Conservation (phyloP, 306 rosid genomes). For the Luffa acutangula region DNA sequence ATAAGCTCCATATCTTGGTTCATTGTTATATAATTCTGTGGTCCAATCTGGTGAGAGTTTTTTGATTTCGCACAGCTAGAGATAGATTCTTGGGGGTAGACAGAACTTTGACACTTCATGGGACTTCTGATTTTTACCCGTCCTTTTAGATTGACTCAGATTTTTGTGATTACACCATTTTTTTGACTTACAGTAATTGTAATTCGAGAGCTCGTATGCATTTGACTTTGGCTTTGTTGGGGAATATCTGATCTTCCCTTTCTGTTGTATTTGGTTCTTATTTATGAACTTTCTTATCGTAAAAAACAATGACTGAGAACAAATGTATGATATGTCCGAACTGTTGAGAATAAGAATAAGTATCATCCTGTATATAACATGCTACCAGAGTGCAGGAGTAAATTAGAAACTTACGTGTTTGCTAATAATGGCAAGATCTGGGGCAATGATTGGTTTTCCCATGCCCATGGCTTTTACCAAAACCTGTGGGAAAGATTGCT, state of each 20-base stretch:
- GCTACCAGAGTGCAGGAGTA: not conserved
- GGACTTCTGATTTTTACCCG: not conserved
- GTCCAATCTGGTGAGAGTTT: not conserved
- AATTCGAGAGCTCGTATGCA: not conserved
- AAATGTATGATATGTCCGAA: not conserved
- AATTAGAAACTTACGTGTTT: slow-evolving; percentile 51
- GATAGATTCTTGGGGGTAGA: not conserved
- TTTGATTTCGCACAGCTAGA: not conserved
- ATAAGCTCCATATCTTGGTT: not conserved
- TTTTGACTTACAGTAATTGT: not conserved
- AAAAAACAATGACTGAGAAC: not conserved
- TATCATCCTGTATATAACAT: not conserved
- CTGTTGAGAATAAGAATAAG: not conserved
- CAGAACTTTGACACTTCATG: not conserved
- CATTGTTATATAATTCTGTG: not conserved
- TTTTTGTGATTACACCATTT: not conserved
- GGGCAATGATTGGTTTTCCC: slow-evolving; percentile 82
- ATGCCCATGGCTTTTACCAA: slow-evolving; percentile 85
- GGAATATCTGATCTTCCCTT: not conserved
- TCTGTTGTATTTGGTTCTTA: not conserved
- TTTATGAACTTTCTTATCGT: not conserved
- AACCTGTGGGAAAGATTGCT: slow-evolving; percentile 71
- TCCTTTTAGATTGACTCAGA: not conserved
- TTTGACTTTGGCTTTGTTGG: not conserved
- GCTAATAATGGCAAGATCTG: slow-evolving; percentile 63